Evolutionary conservation across 2,329 filamentous ascomycete species (phyloP), one percentile per base, ranked within the genome.

Genomic region (Periconia sp.): DNA sequence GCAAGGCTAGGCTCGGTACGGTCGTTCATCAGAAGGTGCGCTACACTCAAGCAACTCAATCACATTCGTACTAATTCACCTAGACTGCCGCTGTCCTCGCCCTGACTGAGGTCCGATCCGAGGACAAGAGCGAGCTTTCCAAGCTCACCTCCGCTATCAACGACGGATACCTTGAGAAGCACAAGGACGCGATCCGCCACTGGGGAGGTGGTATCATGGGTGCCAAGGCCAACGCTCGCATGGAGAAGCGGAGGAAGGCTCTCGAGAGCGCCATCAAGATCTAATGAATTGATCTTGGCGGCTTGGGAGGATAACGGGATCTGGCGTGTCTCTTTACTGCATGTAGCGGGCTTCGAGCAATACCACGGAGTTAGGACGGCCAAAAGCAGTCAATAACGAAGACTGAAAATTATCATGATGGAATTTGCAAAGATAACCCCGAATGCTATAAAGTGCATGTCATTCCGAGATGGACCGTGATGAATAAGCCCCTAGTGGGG

Each of bases 121-220:
- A 99, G 84, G 95, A 99, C 84, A 97, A 97, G 89, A 85, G 80
- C 64, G 95, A 97, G 85, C 87, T 96, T 63, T 88, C 90, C 77
- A 99, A 99, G 86, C 87, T 99, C 73, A 80, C 96, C 73, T 88
- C 88, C 59, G 86, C 94, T 73, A 82, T 99, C 84, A 97, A 99
- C 87, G 92, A 97, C 71, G 94, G 92, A 64, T 99, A 95, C 85
- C 79, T 89, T 69, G 91, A 95, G 78, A 95, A 95, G 85, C 89
- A 89, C 76, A 92, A 97, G 80, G 88, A 91, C 73, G 78, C 83
- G 69, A 88, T 90, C 78, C 86, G 88, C 75, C 89, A 92, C 80
- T 99, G 95, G 94, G 94, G 95, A 81, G 94, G 94, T 84, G 95
- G 95, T 78, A 96, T 99, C 81, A 96, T 99, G 92, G 86, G 94